Percentiles rank a stretch among this genome's conserved stretches.
Conservation (phyloP, 371 early-diverging fungal species). For the Synchytrium microbalum region DNA sequence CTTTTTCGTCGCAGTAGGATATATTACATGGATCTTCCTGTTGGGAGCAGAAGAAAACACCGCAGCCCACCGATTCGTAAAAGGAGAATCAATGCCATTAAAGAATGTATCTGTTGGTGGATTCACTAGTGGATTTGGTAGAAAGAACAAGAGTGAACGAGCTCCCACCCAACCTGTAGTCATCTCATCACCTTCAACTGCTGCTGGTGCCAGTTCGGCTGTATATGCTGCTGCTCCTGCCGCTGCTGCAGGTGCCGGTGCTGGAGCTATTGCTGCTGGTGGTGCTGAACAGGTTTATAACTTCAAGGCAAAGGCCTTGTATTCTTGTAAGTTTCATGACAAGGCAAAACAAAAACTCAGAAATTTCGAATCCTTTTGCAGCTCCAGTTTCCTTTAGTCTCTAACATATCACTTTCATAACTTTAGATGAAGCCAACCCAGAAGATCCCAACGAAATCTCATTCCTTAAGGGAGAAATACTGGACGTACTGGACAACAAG, state of each 20-base stretch:
- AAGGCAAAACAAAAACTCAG: too few species aligned
- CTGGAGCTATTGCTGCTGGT: background rate
- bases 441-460: conserved; percentile 89
- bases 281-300: conserved; percentile 16
- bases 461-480: conserved; percentile 75
- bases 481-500: conserved; percentile 80
- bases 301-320: conserved; percentile 53
- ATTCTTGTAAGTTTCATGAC: conserved; percentile 37
- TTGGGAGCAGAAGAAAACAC: conserved; percentile 61
- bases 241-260: background rate
- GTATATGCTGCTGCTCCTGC: background rate
- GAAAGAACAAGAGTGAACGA: background rate
- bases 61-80: conserved; percentile 30
- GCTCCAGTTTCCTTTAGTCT: conserved; percentile 13
- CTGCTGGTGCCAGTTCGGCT: conserved; percentile 4
- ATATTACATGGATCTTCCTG: conserved; percentile 62
- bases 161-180: conserved; percentile 19
- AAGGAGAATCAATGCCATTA: conserved; percentile 10
- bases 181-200: conserved; percentile 19
- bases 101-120: background rate
- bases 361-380: conserved; percentile 18
- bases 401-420: background rate
- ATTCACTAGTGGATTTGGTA: background rate
- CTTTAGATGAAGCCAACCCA: conserved; percentile 51
- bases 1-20: conserved; percentile 50